These are phyloP conservation scores for Zoysia japonica DNA, from an alignment of 176 grass and related monocot genomes.

Conservation along the genomic window DNA sequence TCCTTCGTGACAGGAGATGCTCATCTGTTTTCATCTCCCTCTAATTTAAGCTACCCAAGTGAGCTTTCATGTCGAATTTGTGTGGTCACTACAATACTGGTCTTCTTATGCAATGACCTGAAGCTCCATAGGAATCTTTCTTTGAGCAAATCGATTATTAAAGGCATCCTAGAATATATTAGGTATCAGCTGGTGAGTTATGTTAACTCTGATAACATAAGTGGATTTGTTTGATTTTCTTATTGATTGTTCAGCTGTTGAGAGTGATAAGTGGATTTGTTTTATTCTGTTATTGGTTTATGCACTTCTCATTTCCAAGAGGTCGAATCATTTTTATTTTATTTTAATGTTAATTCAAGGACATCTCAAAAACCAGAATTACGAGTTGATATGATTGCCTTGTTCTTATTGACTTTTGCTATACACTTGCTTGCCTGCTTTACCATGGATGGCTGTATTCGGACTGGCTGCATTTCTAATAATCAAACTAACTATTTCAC, in stretches of 20 bases:
- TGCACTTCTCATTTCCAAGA: conserved; percentile 18
- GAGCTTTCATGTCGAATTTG: conserved; percentile 52
- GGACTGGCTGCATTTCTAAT: conserved; percentile 2
- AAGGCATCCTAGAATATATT: conserved; percentile 56
- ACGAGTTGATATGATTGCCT: too few species aligned
- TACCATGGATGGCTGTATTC: conserved; percentile 14
- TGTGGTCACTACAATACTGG: conserved; percentile 59
- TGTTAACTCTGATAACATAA: conserved; percentile 5
- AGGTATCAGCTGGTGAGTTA: conserved; percentile 57
- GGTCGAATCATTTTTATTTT: conserved; percentile 2
- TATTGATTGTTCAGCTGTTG: background rate
- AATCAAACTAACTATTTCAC: conserved; percentile 13
- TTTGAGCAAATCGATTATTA: conserved; percentile 48
- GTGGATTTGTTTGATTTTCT: conserved; percentile 37
- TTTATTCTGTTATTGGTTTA: conserved; percentile 37
- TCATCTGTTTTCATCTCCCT: conserved; percentile 36
- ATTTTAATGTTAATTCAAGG: conserved; percentile 9
- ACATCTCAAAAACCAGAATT: background rate
- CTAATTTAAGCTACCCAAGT: conserved; percentile 32
- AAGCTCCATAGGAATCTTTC: conserved; percentile 60
- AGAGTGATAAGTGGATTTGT: conserved; percentile 12
- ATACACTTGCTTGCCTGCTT: background rate
- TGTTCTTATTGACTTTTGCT: too few species aligned
- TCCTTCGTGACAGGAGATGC: conserved; percentile 58
- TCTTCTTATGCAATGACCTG: conserved; percentile 60